These are phyloP conservation scores for Mycena leptocephala DNA, from an alignment of 768 basidiomycete species.

Conservation along the genomic window DNA sequence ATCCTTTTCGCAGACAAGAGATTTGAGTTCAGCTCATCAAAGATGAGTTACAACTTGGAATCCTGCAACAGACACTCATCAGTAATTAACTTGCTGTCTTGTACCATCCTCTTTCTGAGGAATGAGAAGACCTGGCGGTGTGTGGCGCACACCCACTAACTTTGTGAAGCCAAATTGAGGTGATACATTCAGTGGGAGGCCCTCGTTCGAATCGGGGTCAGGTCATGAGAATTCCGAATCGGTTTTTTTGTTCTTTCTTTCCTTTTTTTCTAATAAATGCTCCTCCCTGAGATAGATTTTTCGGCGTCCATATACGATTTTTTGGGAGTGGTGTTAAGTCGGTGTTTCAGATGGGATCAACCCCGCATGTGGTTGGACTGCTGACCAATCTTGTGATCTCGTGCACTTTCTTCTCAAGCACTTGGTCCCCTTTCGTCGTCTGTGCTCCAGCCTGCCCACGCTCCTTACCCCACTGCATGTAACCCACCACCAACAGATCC, in stretches of 20 bases:
- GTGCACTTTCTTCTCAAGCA: not conserved
- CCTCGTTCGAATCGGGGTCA: not conserved
- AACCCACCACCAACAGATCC: constrained; percentile 1
- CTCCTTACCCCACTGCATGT: constrained; percentile 33
- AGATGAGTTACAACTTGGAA: not conserved
- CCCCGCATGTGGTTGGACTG: not conserved
- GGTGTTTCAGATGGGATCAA: not conserved
- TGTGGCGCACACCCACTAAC: not conserved
- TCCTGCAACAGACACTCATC: not conserved
- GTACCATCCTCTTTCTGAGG: no score
- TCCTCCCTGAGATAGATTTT: not conserved
- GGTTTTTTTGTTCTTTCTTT: no score
- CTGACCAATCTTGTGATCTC: not conserved
- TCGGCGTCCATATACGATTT: not conserved
- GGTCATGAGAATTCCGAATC: not conserved
- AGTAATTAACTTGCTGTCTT: no score
- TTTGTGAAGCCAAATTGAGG: not conserved
- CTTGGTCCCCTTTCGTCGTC: not conserved
- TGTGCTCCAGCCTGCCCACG: constrained; percentile 6
- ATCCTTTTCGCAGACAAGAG: not conserved
- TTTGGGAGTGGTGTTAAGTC: no score
- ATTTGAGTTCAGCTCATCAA: no score
- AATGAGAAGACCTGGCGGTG: not conserved
- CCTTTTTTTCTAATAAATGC: not conserved
- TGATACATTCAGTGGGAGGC: not conserved